These are phyloP conservation scores for Xerocomus spinulosus DNA, from an alignment of 768 basidiomycete genomes.

Conservation along the genomic window DNA sequence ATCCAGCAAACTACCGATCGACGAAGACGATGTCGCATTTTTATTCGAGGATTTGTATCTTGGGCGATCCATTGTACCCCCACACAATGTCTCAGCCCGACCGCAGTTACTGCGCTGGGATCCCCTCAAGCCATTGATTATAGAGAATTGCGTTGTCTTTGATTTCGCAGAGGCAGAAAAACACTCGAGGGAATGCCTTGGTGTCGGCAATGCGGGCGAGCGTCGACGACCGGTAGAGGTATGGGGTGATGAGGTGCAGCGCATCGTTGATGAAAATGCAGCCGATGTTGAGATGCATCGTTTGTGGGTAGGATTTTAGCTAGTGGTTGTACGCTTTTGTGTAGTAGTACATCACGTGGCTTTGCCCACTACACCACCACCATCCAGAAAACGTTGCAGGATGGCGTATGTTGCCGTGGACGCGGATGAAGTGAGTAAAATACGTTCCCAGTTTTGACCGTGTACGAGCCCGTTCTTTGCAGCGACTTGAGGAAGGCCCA, in stretches of 20 bases:
- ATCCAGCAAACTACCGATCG: constrained; percentile 66
- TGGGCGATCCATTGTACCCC: constrained; percentile 74
- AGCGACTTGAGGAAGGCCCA: constrained; percentile 63
- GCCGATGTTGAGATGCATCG: constrained; percentile 55
- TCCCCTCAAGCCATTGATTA: constrained; percentile 50
- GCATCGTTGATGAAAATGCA: constrained; percentile 52
- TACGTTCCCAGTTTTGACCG: background rate
- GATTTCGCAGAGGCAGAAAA: constrained; percentile 68
- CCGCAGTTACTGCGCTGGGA: constrained; percentile 86
- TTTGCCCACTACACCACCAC: background rate
- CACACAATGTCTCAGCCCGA: constrained; percentile 64
- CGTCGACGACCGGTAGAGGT: constrained; percentile 45
- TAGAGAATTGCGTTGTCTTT: constrained; percentile 86
- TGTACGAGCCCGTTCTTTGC: constrained; percentile 1
- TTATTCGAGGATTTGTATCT: constrained; percentile 86
- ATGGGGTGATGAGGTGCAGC: constrained; percentile 65
- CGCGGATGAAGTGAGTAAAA: constrained; percentile 56
- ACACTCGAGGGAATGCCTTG: constrained; percentile 49
- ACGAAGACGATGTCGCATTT: constrained; percentile 77
- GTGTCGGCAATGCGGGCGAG: constrained; percentile 5
- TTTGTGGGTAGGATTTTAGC: constrained; percentile 44
- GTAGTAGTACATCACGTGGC: constrained; percentile 3
- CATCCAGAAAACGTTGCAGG: background rate
- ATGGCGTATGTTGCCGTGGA: constrained; percentile 77
- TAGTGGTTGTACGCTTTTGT: no score